Percentiles rank a stretch among this genome's conserved stretches.
Conservation (phyloP, 2,329 filamentous ascomycete genomes). For the Fusarium sp. region DNA sequence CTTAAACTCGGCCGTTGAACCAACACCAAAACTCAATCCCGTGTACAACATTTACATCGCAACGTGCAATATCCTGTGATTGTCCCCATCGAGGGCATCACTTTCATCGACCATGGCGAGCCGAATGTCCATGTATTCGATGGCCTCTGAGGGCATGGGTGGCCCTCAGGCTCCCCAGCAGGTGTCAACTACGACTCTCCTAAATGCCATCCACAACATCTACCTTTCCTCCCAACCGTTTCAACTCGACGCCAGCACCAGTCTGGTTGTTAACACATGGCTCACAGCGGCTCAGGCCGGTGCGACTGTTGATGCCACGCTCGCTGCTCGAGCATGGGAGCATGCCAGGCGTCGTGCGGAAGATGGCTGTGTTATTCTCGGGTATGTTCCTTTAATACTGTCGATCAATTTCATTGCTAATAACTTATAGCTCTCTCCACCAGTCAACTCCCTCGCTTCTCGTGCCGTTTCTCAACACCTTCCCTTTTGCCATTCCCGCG, state of each 20-base stretch:
- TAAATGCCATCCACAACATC: slow-evolving; percentile 91
- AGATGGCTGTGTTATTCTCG: slow-evolving; percentile 91
- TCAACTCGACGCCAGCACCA: slow-evolving; percentile 87
- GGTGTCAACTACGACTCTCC: slow-evolving; percentile 90
- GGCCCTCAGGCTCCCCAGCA: slow-evolving; percentile 81
- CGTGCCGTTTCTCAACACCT: slow-evolving; percentile 79
- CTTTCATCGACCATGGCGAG: slow-evolving; percentile 63
- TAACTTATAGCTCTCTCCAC: slow-evolving; percentile 79
- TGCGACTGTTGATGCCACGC: slow-evolving; percentile 79
- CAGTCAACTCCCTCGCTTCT: slow-evolving; percentile 87
- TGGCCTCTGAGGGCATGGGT: slow-evolving; percentile 71
- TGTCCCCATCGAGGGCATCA: slow-evolving; percentile 54
- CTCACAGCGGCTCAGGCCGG: slow-evolving; percentile 80
- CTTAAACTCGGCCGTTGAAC: slow-evolving; percentile 24
- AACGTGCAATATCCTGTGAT: slow-evolving; percentile 47
- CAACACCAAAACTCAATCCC: slow-evolving; percentile 8
- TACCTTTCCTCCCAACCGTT: slow-evolving; percentile 88
- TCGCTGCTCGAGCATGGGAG: slow-evolving; percentile 91
- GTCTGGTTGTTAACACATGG: slow-evolving; percentile 95
- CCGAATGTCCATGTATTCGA: slow-evolving; percentile 76
- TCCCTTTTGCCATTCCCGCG: slow-evolving; percentile 82
- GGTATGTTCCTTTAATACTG: slow-evolving; percentile 65
- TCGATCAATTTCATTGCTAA: slow-evolving; percentile 19
- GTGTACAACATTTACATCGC: slow-evolving; percentile 30
- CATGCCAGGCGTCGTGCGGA: slow-evolving; percentile 94